Percentiles rank a stretch among this genome's conserved stretches.
Evolutionary conservation across 495 filamentous ascomycete genomes (phyloP).

Genomic region (Lophiostoma macrostomum): DNA sequence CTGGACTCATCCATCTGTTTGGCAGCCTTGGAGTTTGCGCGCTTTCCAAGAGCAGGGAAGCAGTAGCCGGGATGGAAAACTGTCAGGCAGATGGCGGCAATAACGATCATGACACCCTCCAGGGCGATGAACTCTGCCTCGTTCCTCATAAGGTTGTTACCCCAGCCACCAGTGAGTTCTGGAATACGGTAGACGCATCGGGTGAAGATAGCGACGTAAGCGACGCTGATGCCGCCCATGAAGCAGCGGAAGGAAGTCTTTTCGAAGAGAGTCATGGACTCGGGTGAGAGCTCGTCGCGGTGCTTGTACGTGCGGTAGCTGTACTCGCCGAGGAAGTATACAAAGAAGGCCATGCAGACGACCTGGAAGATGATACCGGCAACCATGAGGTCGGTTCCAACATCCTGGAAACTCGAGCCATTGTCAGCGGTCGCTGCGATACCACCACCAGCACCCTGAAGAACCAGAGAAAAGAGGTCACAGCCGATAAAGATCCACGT

Average conservation of each 20-base stretch:
- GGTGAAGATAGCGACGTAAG: conserved; percentile 32
- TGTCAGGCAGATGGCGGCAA: conserved; percentile 17
- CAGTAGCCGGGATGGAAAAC: conserved; percentile 30
- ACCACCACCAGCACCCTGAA: conserved; percentile 55
- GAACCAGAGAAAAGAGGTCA: conserved; percentile 50
- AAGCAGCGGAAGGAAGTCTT: conserved; percentile 23
- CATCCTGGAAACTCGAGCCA: conserved; percentile 12
- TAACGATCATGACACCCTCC: conserved; percentile 32
- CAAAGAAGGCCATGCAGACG: conserved; percentile 34
- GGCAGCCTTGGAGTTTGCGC: conserved; percentile 17
- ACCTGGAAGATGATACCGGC: conserved; percentile 44
- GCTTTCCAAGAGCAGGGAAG: conserved; percentile 29
- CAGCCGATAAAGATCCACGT: conserved; percentile 53
- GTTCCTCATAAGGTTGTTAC: conserved; percentile 29
- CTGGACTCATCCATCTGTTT: conserved; percentile 8
- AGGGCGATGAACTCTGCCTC: conserved; percentile 31
- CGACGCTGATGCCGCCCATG: conserved; percentile 15
- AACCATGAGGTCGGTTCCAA: conserved; percentile 40
- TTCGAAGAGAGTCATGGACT: conserved; percentile 3
- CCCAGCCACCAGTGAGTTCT: conserved; percentile 38
- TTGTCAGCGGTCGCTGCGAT: conserved; percentile 36
- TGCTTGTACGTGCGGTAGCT: conserved; percentile 24
- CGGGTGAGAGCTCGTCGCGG: conserved; percentile 6
- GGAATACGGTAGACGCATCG: conserved; percentile 40
- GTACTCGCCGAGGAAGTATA: conserved; percentile 31